These are phyloP conservation scores for Calcarisporium arbuscula DNA, from an alignment of 2,329 filamentous ascomycete genomes.

Conservation along the genomic window DNA sequence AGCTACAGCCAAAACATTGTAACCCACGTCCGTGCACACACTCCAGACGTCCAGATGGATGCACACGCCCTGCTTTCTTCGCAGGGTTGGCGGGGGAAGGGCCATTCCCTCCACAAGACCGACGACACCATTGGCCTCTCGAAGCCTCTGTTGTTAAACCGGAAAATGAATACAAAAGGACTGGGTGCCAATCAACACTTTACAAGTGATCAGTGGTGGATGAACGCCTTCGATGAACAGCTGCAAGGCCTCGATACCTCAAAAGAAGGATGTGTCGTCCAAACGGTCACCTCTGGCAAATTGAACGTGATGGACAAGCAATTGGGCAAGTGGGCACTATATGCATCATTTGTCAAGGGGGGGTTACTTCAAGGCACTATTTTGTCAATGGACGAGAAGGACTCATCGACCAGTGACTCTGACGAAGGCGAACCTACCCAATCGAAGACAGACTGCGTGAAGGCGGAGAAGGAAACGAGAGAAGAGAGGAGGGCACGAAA, in stretches of 20 bases:
- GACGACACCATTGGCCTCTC: constrained; percentile 69
- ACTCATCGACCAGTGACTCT: constrained; percentile 16
- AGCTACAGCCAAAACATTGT: no score
- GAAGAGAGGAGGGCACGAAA: constrained; percentile 14
- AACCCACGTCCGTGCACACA: no score
- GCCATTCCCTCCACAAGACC: constrained; percentile 77
- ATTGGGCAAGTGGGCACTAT: constrained; percentile 59
- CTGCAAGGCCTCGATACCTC: constrained; percentile 70
- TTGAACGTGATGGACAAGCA: constrained; percentile 50
- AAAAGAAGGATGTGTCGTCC: constrained; percentile 47
- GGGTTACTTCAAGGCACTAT: constrained; percentile 71
- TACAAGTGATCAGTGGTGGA: constrained; percentile 88
- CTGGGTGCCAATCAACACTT: constrained; percentile 68
- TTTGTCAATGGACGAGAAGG: constrained; percentile 17
- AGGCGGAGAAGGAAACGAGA: constrained; percentile 19
- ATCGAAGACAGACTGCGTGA: constrained; percentile 5
- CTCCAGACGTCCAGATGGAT: no score
- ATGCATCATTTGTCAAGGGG: constrained; percentile 79
- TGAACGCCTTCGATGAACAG: constrained; percentile 88
- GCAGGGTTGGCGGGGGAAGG: constrained; percentile 86
- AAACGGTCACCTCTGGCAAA: constrained; percentile 49
- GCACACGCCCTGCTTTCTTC: constrained; percentile 73
- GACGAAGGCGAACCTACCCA: constrained; percentile 14
- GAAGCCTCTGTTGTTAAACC: constrained; percentile 74
- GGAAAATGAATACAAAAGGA: constrained; percentile 75